A percentile compares a stretch with the other conserved stretches of the same genome.
These are phyloP conservation scores for Curvularia sp. DNA, from an alignment of 2,329 filamentous ascomycete genomes.

Conservation along the genomic window DNA sequence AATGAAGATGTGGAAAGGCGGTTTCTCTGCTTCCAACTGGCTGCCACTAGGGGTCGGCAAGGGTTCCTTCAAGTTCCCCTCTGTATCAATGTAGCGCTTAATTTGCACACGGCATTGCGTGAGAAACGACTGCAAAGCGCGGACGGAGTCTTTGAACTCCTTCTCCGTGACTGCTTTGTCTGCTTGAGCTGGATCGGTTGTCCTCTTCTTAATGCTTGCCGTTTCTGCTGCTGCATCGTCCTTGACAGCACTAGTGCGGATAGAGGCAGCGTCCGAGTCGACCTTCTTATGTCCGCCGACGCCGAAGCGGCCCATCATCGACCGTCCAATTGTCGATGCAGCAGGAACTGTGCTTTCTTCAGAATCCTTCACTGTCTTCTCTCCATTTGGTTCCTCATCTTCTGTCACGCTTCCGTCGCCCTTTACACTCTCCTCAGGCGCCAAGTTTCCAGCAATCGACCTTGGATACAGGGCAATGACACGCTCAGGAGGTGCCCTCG, in stretches of 20 bases:
- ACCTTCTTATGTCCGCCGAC: slow-evolving; percentile 54
- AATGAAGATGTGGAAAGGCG: slow-evolving; percentile 55
- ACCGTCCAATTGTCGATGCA: slow-evolving; percentile 43
- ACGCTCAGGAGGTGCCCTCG: slow-evolving; percentile 85
- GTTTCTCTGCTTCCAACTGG: slow-evolving; percentile 47
- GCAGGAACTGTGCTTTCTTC: slow-evolving; percentile 37
- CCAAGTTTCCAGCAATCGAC: slow-evolving; percentile 82
- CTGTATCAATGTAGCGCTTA: slow-evolving; percentile 65
- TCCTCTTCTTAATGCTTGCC: slow-evolving; percentile 59
- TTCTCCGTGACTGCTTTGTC: slow-evolving; percentile 70
- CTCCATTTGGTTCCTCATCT: slow-evolving; percentile 36
- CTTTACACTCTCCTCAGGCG: slow-evolving; percentile 64
- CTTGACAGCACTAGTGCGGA: slow-evolving; percentile 62
- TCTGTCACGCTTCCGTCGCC: slow-evolving; percentile 50
- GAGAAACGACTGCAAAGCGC: slow-evolving; percentile 84
- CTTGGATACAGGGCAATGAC: slow-evolving; percentile 86
- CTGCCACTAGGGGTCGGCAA: slow-evolving; percentile 57
- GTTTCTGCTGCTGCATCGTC: slow-evolving; percentile 65
- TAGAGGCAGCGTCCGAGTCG: slow-evolving; percentile 62
- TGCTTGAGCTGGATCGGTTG: slow-evolving; percentile 54
- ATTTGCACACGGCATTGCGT: slow-evolving; percentile 78
- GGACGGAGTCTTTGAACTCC: slow-evolving; percentile 80
- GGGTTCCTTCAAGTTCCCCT: slow-evolving; percentile 65
- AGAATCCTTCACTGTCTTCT: slow-evolving; percentile 28
- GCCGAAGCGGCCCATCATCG: slow-evolving; percentile 58